Evolutionary conservation across 495 filamentous ascomycete genomes (phyloP), one percentile per base, ranked within the genome.

Genomic region (Xylaria venustula): DNA sequence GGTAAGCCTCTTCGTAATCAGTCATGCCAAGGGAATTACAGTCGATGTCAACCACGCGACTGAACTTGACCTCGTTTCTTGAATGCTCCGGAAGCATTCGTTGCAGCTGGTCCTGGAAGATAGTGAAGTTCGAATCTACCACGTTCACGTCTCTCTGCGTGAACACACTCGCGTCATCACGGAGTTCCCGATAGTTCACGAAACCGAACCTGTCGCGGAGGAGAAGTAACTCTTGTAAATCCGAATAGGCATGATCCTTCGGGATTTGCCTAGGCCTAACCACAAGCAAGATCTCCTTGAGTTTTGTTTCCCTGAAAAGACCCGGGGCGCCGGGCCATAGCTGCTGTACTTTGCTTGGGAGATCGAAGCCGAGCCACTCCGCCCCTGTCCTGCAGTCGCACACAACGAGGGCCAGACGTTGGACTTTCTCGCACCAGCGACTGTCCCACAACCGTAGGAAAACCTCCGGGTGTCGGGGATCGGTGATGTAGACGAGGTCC

Each of bases 401-500:
- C 11, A 54, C 25, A 8, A 54, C 34, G 25, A 54, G 19, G n/a
- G 51, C 51, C 37, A 54, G 34, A 8, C 7, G 6, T 26, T 42
- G 7, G 11, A 54, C n/a, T 2, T 44, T 7, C 52, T 26, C 6
- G 28, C 52, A 41, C 52, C 52, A 55, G 20, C 22, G 52, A 5
- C 22, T 44, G 15, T 28, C 2, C 36, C 22, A 55, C 23, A 44
- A 17, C 22, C 25, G 20, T 36, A 41, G 19, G 22, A 55, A 55
- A 19, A 44, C 20, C 2, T 44, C 40, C 7, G 34, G 36, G 36
- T 26, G 12, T 17, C 2, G 9, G 2, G 52, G 22, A 19, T 55
- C 52, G 34, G 12, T 20, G 52, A 55, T 40, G 23, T 55, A 55
- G 52, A 55, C 25, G 14, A 55, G 52, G 19, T 55, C 52, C 20